A percentile compares a stretch with the other conserved stretches of the same genome.
Conservation (phyloP, 345 rosid species). For the Clausena lansium region DNA sequence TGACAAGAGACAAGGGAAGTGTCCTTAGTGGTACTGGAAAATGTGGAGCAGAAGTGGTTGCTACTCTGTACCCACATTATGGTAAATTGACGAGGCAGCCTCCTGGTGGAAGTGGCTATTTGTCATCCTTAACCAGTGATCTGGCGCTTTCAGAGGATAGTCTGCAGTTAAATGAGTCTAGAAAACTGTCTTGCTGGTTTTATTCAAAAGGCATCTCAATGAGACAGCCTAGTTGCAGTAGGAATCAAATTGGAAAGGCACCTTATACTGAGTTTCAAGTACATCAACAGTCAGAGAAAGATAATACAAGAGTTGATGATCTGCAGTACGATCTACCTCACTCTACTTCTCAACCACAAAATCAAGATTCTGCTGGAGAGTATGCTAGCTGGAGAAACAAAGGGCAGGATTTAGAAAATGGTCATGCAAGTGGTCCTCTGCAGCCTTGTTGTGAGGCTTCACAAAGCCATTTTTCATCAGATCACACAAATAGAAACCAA, state of each 20-base stretch:
- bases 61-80: not conserved
- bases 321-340: not conserved
- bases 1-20: slow-evolving; percentile 16
- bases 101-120: not conserved
- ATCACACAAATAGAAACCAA: slow-evolving; percentile 2
- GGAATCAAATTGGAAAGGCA: slow-evolving; percentile 7
- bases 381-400: not conserved
- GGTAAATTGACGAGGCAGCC: slow-evolving; percentile 4
- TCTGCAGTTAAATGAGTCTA: slow-evolving; percentile 12
- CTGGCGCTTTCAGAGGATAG: slow-evolving; percentile 12
- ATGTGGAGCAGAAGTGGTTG: slow-evolving; percentile 3
- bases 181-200: slow-evolving; percentile 8
- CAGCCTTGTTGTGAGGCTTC: not conserved
- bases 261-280: slow-evolving; percentile 15
- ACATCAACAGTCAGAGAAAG: slow-evolving; percentile 8
- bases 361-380: not conserved
- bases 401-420: slow-evolving; percentile 3
- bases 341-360: slow-evolving; percentile 4
- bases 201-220: slow-evolving; percentile 1
- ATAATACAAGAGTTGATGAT: not conserved
- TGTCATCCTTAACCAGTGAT: slow-evolving; percentile 6
- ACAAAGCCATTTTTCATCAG: not conserved
- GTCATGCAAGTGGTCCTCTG: not conserved
- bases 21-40: slow-evolving; percentile 13
- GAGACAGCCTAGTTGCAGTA: slow-evolving; percentile 7